Evolutionary conservation across 2,329 filamentous ascomycete species (phyloP).

Genomic region (Ilyonectria robusta): DNA sequence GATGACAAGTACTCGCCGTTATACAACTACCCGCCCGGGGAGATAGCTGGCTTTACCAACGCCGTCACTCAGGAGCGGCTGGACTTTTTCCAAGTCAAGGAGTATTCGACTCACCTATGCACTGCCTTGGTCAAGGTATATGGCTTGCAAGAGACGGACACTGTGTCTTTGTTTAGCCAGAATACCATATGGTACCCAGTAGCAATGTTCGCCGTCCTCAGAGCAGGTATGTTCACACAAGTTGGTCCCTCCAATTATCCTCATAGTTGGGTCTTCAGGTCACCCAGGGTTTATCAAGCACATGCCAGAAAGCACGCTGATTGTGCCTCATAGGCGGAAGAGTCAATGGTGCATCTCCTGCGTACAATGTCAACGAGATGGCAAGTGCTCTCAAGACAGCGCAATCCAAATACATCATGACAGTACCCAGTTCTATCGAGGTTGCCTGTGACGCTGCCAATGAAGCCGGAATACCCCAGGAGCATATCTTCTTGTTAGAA

Average conservation of each 20-base stretch:
- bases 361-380: constrained; percentile 29
- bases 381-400: constrained; percentile 16
- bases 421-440: neutral
- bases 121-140: constrained; percentile 12
- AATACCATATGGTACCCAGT: constrained; percentile 30
- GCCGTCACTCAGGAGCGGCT: constrained; percentile 15
- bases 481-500: constrained; percentile 12
- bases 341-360: constrained; percentile 23
- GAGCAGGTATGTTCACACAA: constrained; percentile 11
- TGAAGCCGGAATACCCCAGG: constrained; percentile 15
- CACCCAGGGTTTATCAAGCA: too few relatives aligned
- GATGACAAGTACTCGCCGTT: constrained; percentile 18
- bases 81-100: constrained; percentile 22
- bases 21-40: neutral
- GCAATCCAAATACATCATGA: constrained; percentile 26
- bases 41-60: constrained; percentile 25
- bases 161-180: constrained; percentile 13
- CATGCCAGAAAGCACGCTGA: too few relatives aligned
- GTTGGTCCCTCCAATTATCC: too few relatives aligned
- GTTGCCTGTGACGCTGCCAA: neutral
- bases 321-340: neutral
- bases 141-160: constrained; percentile 14
- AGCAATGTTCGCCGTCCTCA: constrained; percentile 24
- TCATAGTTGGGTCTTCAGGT: too few relatives aligned
- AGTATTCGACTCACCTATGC: constrained; percentile 18